These are phyloP conservation scores for cucumber (Cucumis sativus) DNA, from an alignment of 306 rosid species.

Conservation along the genomic window Cucumber_9930_V3 NC_026658.2:19333001-19333500, in stretches of 20 bases:
- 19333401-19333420: neutral
- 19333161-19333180: neutral
- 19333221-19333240: neutral
- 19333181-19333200: neutral
- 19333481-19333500: neutral
- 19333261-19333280: neutral
- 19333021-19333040: conserved; percentile 90
- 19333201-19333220: neutral
- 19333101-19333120: neutral
- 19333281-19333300: neutral
- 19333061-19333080: conserved; percentile 27
- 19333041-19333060: conserved; percentile 68
- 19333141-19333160: neutral
- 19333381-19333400: neutral
- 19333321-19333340: neutral
- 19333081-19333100: neutral
- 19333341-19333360: neutral
- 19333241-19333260: neutral
- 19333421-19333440: neutral
- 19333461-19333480: neutral
- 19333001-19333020: conserved; percentile 39
- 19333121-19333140: conserved; percentile 1
- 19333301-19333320: neutral
- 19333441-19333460: neutral
- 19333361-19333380: neutral